A percentile compares a stretch with the other conserved stretches of the same genome.
These are phyloP conservation scores for Gossypium schwendimanii DNA, from an alignment of 441 rosid species.

Conservation along the genomic window DNA sequence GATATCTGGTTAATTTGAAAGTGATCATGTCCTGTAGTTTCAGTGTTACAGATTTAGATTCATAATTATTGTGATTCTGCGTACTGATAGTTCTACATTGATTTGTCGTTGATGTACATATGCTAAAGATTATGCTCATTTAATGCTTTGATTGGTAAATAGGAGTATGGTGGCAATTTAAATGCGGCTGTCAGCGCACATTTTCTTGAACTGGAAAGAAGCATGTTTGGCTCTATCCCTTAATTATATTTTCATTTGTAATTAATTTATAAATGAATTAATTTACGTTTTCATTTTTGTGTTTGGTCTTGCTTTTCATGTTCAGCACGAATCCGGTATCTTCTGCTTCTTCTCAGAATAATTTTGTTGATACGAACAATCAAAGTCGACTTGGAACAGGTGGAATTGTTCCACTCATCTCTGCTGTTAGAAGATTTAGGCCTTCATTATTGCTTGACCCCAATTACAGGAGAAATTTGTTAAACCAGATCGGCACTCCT, in stretches of 20 bases:
- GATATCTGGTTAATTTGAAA: background rate
- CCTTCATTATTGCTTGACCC: conserved; percentile 70
- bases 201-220: conserved; percentile 49
- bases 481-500: conserved; percentile 47
- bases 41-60: background rate
- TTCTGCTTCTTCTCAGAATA: conserved; percentile 28
- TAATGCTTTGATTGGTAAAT: conserved; percentile 21
- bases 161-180: conserved; percentile 73
- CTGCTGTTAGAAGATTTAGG: conserved; percentile 62
- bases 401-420: conserved; percentile 47
- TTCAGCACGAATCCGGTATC: conserved; percentile 32
- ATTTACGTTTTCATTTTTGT: background rate
- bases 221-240: conserved; percentile 32
- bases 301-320: background rate
- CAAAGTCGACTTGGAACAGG: conserved; percentile 30
- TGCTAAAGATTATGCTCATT: background rate
- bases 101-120: background rate
- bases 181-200: conserved; percentile 64
- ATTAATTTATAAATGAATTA: background rate
- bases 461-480: conserved; percentile 52
- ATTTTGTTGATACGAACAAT: conserved; percentile 24
- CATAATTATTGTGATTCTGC: background rate
- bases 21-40: background rate
- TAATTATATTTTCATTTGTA: background rate
- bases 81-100: background rate